These are phyloP conservation scores for Chloropicon primus DNA, from an alignment of 139 green algal genomes.

Conservation along the genomic window DNA sequence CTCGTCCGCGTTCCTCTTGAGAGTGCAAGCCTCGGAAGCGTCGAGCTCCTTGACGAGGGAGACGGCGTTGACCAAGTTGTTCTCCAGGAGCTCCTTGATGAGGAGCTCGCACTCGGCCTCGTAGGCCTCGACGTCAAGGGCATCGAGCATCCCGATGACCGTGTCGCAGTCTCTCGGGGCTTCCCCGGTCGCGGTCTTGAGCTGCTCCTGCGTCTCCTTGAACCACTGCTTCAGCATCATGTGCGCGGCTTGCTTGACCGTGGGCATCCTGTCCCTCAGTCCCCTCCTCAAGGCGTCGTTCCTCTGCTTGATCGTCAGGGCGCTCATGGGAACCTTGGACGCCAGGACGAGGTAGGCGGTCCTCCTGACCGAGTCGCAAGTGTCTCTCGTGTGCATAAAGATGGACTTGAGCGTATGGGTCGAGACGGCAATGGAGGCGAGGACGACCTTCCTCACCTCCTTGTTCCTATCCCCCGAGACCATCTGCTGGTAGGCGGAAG, in stretches of 20 bases:
- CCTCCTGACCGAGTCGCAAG: constrained; percentile 33
- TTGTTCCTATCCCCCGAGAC: constrained; percentile 42
- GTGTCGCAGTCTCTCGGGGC: constrained; percentile 19
- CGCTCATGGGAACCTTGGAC: constrained; percentile 21
- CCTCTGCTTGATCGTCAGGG: constrained; percentile 22
- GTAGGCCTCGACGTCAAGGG: constrained; percentile 24
- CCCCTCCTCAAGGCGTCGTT: constrained; percentile 26
- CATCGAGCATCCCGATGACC: constrained; percentile 18
- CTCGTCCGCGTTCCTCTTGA: constrained; percentile 6
- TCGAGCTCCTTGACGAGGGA: constrained; percentile 9
- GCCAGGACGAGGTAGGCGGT: constrained; percentile 31
- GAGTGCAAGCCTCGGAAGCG: background rate
- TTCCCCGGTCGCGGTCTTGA: constrained; percentile 3
- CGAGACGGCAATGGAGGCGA: constrained; percentile 30
- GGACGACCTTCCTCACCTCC: constrained; percentile 42
- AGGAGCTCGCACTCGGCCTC: constrained; percentile 25
- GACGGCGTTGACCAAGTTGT: constrained; percentile 13
- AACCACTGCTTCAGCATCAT: constrained; percentile 32
- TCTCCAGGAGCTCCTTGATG: constrained; percentile 23
- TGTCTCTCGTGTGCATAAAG: constrained; percentile 36
- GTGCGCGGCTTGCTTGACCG: constrained; percentile 12
- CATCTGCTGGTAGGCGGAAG: constrained; percentile 22
- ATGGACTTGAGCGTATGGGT: constrained; percentile 21
- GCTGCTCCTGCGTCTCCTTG: background rate
- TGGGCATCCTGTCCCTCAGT: constrained; percentile 26